Conservation (phyloP, 176 grass and related monocot species). For the Luzula sylvatica region DNA sequence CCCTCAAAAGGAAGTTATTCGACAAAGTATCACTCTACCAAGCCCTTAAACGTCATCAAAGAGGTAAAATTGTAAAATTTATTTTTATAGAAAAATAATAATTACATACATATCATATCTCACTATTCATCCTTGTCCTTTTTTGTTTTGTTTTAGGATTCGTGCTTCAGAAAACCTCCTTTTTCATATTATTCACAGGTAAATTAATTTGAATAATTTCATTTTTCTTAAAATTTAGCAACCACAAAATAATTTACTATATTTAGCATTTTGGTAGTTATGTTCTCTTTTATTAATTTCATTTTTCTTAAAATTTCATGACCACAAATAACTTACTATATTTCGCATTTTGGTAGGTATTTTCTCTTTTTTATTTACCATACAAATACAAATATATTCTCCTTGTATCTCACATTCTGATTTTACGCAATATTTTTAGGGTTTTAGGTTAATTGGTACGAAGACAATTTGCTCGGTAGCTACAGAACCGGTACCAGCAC, state of each 20-base stretch:
- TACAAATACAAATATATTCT: not conserved
- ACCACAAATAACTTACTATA: too few relatives aligned
- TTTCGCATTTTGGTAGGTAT: too few relatives aligned
- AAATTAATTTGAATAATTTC: constrained; percentile 21
- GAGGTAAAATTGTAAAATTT: constrained; percentile 30
- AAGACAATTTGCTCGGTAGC: constrained; percentile 69
- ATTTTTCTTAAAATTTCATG: too few relatives aligned
- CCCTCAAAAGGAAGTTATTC: constrained; percentile 31
- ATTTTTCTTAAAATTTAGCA: not conserved
- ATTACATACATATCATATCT: not conserved
- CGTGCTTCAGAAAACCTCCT: constrained; percentile 26
- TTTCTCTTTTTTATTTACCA: too few relatives aligned
- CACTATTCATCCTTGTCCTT: constrained; percentile 4
- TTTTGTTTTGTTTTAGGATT: constrained; percentile 34
- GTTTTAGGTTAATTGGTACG: constrained; percentile 38
- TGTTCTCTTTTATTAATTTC: too few relatives aligned
- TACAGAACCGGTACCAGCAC: constrained; percentile 48
- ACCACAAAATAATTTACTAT: not conserved
- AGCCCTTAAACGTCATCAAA: constrained; percentile 26
- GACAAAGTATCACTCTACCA: constrained; percentile 29
- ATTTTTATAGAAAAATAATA: not conserved
- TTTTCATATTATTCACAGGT: constrained; percentile 34
- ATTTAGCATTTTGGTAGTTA: not conserved
- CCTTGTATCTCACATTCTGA: not conserved
- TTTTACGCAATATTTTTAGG: constrained; percentile 31